Base-by-base conservation (phyloP, 1,284 basidiomycete species). In the Rhodotorula sp. region DNA sequence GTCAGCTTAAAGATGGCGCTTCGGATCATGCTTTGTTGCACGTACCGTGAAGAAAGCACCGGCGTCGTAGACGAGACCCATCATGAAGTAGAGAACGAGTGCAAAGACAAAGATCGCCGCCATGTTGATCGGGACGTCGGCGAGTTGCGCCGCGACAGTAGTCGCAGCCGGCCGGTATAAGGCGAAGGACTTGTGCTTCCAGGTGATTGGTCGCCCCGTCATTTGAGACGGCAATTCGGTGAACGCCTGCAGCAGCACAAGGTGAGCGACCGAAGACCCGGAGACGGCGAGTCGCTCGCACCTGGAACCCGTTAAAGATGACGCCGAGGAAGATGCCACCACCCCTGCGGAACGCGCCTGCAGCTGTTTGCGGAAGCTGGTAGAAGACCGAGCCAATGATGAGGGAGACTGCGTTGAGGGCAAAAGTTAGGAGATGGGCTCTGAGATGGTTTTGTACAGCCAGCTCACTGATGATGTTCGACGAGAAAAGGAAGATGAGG, bases 311-410 rank as follows among this genome's bases (percentile, higher is more conserved):
- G 67, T 88, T 89, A 44, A 90, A 89, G 46, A 95, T 82, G 70
- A 93, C 82, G 61, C 88, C 88, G 63, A 84, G 67, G 68, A 79
- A 78, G 66, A 95, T 87, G 56, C 92, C 88, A 82, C 91, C 88
- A 45, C 92, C 93, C 73, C 92, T 87, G 25, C 92, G 92, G 83
- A 96, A 96, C 0, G 90, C 91, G 52, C 92, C 92, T 52, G 86
- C 86, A 14, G 92, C 87, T 0, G 90, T 89, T 19, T 85, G 77
- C 7, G 91, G 90, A 34, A 90, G 85, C 66, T 91, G 87, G 64
- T 74, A 68, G 71, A 73, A 78, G 27, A 67, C 63, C 13, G 65
- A 57, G 21, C 56, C 56, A 42, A 44, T 57, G 56, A 57, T 57
- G 56, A 57, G 56, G 50, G 56, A 16, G 23, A 57, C 56, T 57